Percentiles rank a stretch among this genome's conserved stretches.
Evolutionary conservation across 208 protist species (phyloP).

Genomic region (Acanthamoeba rhysodes): DNA sequence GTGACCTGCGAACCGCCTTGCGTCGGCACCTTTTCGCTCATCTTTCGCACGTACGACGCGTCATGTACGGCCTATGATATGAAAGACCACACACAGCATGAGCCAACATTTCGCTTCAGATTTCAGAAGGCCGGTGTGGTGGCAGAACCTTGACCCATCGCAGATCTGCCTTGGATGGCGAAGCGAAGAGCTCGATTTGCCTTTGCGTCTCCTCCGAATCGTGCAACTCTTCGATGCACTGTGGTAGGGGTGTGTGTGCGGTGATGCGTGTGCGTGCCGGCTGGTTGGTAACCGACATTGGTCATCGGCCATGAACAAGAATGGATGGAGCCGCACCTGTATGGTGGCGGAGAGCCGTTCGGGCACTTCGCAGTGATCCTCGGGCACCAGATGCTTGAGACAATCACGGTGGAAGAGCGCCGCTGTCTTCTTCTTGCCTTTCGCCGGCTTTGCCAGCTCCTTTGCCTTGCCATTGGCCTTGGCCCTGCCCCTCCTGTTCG

Average conservation of each 20-base stretch:
- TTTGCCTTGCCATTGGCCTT: neutral
- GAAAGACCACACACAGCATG: neutral
- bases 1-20: conserved; percentile 66
- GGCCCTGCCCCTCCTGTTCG: neutral
- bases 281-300: neutral
- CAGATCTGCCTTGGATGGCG: conserved; percentile 13
- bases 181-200: conserved; percentile 67
- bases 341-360: conserved; percentile 75
- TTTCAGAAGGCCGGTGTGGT: neutral
- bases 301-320: neutral
- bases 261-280: neutral
- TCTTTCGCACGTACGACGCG: conserved; percentile 19
- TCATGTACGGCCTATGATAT: conserved; percentile 33
- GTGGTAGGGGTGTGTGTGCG: neutral
- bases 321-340: neutral
- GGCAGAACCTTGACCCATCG: conserved; percentile 57
- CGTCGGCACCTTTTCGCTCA: conserved; percentile 62
- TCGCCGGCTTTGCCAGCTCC: neutral
- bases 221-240: conserved; percentile 70
- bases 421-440: conserved; percentile 45
- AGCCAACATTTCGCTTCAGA: no score
- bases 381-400: conserved; percentile 78
- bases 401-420: conserved; percentile 76
- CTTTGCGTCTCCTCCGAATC: neutral
- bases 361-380: conserved; percentile 79